Percentiles rank a stretch among this genome's conserved stretches.
phyloP scores from a whole-genome alignment of 257 asterid genomes.

The Solanum sitiens region DNA sequence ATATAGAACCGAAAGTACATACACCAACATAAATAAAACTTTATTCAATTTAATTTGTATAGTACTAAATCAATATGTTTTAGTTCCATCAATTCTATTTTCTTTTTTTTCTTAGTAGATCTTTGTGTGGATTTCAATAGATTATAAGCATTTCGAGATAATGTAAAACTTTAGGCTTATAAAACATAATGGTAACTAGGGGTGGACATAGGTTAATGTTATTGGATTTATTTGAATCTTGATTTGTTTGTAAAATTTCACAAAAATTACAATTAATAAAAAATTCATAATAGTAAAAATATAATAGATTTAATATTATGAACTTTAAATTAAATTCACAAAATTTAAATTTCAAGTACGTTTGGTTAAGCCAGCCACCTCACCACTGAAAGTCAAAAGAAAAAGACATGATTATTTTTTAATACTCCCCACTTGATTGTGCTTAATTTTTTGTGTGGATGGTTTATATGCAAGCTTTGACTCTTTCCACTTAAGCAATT shows the following conservation, averaged over 20 bases:
- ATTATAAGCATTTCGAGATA: neutral
- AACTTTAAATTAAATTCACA: neutral
- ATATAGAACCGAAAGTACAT: neutral
- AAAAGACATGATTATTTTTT: neutral
- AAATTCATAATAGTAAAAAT: neutral
- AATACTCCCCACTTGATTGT: slow-evolving; percentile 10
- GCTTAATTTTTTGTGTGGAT: slow-evolving; percentile 16
- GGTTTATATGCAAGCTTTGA: slow-evolving; percentile 27
- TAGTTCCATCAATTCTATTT: neutral
- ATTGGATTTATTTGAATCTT: neutral
- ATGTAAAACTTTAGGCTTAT: neutral
- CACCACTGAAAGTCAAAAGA: slow-evolving; percentile 1
- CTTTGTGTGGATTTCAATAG: neutral
- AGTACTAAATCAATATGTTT: neutral
- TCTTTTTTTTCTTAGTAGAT: neutral
- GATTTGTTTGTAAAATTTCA: neutral
- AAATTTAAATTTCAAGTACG: neutral
- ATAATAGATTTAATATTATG: neutral
- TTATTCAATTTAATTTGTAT: neutral
- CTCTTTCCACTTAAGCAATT: slow-evolving; percentile 21
- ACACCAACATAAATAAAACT: neutral
- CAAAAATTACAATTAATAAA: neutral
- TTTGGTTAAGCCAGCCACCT: neutral
- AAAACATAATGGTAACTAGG: neutral
- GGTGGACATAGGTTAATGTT: neutral